phyloP scores from a whole-genome alignment of 2,329 filamentous ascomycete species.

The Mycosphaerella sp. region DNA sequence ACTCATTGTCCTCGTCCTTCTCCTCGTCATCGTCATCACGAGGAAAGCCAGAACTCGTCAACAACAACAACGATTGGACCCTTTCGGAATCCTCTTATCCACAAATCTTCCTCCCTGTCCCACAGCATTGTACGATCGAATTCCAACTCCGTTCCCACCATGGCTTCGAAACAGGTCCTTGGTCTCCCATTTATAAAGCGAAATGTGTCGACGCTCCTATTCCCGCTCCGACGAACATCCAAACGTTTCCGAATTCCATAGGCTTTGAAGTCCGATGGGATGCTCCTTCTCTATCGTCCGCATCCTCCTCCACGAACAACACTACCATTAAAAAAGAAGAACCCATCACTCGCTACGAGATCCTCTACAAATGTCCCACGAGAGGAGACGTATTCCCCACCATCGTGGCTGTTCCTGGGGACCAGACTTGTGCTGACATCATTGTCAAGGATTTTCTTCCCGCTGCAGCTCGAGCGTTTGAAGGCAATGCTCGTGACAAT shows the following conservation, averaged over 20 bases:
- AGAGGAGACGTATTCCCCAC: slow-evolving; percentile 8
- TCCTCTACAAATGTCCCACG: slow-evolving; percentile 7
- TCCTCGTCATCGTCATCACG: too few relatives aligned
- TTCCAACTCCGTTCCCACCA: slow-evolving; percentile 13
- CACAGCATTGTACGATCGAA: too few relatives aligned
- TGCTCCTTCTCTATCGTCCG: not conserved
- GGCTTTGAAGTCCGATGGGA: slow-evolving; percentile 13
- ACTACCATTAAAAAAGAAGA: not conserved
- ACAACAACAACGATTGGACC: too few relatives aligned
- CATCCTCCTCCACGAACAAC: not conserved
- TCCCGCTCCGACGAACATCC: slow-evolving; percentile 3
- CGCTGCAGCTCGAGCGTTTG: too few relatives aligned
- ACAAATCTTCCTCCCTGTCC: too few relatives aligned
- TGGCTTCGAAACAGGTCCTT: slow-evolving; percentile 13
- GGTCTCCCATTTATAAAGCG: slow-evolving; percentile 5
- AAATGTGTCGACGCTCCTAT: not conserved
- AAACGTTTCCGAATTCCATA: slow-evolving; percentile 6
- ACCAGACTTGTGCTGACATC: not conserved
- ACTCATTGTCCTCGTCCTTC: too few relatives aligned
- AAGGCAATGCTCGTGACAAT: too few relatives aligned
- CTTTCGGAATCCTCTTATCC: slow-evolving; percentile 4
- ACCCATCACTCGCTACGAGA: slow-evolving; percentile 4
- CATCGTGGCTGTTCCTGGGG: slow-evolving; percentile 1
- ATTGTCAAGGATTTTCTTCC: too few relatives aligned
- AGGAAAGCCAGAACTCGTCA: too few relatives aligned